Conservation (phyloP, 1,284 basidiomycete species). For the Moesziomyces sp. region DNA sequence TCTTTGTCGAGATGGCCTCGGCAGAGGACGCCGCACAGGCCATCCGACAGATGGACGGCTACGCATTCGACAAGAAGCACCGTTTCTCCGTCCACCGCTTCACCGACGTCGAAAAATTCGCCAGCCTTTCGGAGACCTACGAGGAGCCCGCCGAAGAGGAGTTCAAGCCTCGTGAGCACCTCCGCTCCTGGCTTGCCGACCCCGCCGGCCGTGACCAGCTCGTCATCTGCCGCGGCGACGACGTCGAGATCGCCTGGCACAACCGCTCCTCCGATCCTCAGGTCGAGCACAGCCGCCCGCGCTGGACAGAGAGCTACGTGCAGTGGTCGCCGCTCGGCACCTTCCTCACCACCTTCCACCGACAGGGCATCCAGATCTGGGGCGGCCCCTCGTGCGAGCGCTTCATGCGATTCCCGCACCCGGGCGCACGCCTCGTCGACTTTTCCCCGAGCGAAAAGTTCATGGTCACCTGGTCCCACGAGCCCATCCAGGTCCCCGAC, state of each 20-base stretch:
- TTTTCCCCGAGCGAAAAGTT: constrained; percentile 98
- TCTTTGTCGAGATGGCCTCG: constrained; percentile 88
- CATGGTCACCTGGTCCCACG: constrained; percentile 97
- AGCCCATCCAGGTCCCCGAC: constrained; percentile 88
- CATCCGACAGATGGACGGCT: constrained; percentile 81
- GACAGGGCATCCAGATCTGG: constrained; percentile 95
- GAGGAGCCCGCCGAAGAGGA: constrained; percentile 82
- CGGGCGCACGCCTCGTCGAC: constrained; percentile 93
- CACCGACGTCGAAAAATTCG: constrained; percentile 88
- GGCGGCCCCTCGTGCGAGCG: constrained; percentile 88
- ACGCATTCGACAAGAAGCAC: constrained; percentile 91
- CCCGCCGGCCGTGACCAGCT: constrained; percentile 93
- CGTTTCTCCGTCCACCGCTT: constrained; percentile 90
- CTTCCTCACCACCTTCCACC: constrained; percentile 90
- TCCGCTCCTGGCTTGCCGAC: constrained; percentile 94
- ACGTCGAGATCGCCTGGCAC: constrained; percentile 93
- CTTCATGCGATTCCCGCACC: constrained; percentile 91
- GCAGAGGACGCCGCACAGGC: constrained; percentile 84
- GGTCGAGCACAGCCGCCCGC: constrained; percentile 76
- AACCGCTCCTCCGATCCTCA: constrained; percentile 89
- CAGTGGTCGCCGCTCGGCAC: constrained; percentile 98
- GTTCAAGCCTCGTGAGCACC: constrained; percentile 91
- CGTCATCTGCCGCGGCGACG: constrained; percentile 90
- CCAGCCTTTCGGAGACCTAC: constrained; percentile 83
- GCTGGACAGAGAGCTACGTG: constrained; percentile 97